These are phyloP conservation scores for Collybia sp. DNA, from an alignment of 768 basidiomycete species.

Conservation along the genomic window DNA sequence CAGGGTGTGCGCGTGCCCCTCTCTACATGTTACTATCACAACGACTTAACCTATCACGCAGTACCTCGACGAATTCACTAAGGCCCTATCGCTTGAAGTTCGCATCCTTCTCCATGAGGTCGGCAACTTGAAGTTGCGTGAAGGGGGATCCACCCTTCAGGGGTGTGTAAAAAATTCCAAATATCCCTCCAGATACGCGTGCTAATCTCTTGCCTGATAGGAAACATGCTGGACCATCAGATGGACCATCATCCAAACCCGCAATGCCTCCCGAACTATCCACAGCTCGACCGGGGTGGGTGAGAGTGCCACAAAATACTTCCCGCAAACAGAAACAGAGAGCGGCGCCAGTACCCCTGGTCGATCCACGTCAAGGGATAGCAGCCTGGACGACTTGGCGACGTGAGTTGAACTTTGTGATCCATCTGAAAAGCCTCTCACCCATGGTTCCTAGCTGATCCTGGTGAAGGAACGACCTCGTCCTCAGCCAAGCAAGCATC, in stretches of 20 bases:
- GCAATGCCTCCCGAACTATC: conserved; percentile 19
- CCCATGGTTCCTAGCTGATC: too few species aligned
- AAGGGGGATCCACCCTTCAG: conserved; percentile 73
- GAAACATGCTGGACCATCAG: conserved; percentile 25
- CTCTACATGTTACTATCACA: not conserved
- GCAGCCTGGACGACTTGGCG: conserved; percentile 64
- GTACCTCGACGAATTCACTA: conserved; percentile 89
- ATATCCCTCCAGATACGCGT: not conserved
- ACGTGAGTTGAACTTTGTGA: conserved; percentile 39
- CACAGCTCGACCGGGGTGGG: conserved; percentile 54
- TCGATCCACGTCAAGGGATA: conserved; percentile 23
- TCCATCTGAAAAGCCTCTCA: not conserved
- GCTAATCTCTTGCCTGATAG: conserved; percentile 13
- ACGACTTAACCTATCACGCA: conserved; percentile 16
- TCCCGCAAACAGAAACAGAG: conserved; percentile 43
- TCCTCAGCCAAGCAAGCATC: too few species aligned
- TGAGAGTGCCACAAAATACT: conserved; percentile 35
- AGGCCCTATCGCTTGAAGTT: conserved; percentile 77
- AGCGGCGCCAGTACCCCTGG: conserved; percentile 26
- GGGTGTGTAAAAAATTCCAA: conserved; percentile 42
- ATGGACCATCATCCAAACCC: conserved; percentile 30
- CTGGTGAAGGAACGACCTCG: too few species aligned
- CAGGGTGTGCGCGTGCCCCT: conserved; percentile 55
- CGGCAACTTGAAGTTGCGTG: conserved; percentile 70
- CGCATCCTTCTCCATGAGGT: conserved; percentile 81